Evolutionary conservation across 2,329 filamentous ascomycete genomes (phyloP).

Genomic region (Penicillium crustosum): DNA sequence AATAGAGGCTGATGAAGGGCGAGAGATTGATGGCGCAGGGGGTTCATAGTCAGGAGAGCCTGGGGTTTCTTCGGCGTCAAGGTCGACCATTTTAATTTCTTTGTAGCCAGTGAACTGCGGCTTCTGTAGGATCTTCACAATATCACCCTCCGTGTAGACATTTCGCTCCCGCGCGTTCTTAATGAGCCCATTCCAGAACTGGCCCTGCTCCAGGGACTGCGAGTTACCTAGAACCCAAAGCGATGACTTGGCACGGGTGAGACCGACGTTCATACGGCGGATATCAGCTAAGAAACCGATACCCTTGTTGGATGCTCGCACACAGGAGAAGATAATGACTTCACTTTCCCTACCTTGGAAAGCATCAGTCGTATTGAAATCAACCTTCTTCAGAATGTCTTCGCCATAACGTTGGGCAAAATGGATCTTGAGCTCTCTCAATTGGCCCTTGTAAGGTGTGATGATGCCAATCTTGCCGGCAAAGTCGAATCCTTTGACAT

Average conservation of each 20-base stretch:
- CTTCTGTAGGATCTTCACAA: slow-evolving; percentile 55
- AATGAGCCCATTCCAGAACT: slow-evolving; percentile 88
- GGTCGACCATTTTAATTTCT: slow-evolving; percentile 46
- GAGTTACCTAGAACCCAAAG: slow-evolving; percentile 96
- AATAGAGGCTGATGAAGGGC: slow-evolving; percentile 32
- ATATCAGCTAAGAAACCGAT: slow-evolving; percentile 99
- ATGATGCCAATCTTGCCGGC: slow-evolving; percentile 91
- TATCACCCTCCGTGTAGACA: slow-evolving; percentile 71
- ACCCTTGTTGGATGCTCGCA: slow-evolving; percentile 85
- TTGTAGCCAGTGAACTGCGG: slow-evolving; percentile 51
- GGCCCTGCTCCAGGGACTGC: slow-evolving; percentile 76
- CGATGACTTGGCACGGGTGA: slow-evolving; percentile 94
- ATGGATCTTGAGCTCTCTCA: slow-evolving; percentile 72
- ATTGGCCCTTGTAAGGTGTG: slow-evolving; percentile 93
- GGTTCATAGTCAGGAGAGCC: slow-evolving; percentile 16
- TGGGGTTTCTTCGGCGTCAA: slow-evolving; percentile 17
- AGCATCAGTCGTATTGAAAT: slow-evolving; percentile 98
- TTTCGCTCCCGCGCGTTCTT: slow-evolving; percentile 73
- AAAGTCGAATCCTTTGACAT: slow-evolving; percentile 69
- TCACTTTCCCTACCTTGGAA: slow-evolving; percentile 97
- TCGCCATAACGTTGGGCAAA: slow-evolving; percentile 75
- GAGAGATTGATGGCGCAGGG: slow-evolving; percentile 30
- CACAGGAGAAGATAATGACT: slow-evolving; percentile 98
- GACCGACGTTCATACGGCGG: slow-evolving; percentile 97
- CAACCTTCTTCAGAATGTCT: slow-evolving; percentile 72